These are phyloP conservation scores for Pulveroboletus sp. DNA, from an alignment of 768 basidiomycete genomes.

Conservation along the genomic window DNA sequence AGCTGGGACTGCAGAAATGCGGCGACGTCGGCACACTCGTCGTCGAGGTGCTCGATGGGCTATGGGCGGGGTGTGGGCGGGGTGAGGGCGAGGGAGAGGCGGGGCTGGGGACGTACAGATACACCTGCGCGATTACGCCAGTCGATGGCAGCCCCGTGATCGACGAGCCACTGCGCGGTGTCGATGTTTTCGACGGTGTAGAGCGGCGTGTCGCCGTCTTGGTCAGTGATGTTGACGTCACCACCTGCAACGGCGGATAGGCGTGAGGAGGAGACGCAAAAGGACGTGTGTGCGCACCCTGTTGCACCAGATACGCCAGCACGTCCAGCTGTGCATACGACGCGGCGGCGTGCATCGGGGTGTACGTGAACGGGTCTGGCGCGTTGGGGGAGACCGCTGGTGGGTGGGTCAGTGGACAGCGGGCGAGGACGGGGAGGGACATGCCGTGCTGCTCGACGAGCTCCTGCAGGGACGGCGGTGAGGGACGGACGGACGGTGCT, in stretches of 20 bases:
- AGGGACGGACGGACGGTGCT: too few relatives aligned
- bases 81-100: constrained; percentile 8
- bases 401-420: constrained; percentile 20
- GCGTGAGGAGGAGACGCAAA: not conserved
- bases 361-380: constrained; percentile 71
- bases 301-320: constrained; percentile 71
- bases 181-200: constrained; percentile 83
- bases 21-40: constrained; percentile 69
- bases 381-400: constrained; percentile 63
- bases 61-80: not conserved
- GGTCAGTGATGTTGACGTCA: constrained; percentile 80
- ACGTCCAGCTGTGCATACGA: constrained; percentile 81
- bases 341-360: constrained; percentile 92
- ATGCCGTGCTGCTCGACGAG: constrained; percentile 56
- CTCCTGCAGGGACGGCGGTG: constrained; percentile 36
- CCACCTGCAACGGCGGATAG: constrained; percentile 49
- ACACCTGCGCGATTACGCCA: constrained; percentile 66
- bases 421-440: constrained; percentile 27
- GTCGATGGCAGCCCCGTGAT: constrained; percentile 66
- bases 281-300: constrained; percentile 37
- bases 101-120: constrained; percentile 49
- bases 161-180: constrained; percentile 73
- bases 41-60: constrained; percentile 66
- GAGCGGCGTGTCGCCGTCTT: constrained; percentile 87
- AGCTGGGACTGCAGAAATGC: constrained; percentile 48